Conservation (phyloP, 2,329 filamentous ascomycete genomes). For the Fonsecaea pugnacius region DNA sequence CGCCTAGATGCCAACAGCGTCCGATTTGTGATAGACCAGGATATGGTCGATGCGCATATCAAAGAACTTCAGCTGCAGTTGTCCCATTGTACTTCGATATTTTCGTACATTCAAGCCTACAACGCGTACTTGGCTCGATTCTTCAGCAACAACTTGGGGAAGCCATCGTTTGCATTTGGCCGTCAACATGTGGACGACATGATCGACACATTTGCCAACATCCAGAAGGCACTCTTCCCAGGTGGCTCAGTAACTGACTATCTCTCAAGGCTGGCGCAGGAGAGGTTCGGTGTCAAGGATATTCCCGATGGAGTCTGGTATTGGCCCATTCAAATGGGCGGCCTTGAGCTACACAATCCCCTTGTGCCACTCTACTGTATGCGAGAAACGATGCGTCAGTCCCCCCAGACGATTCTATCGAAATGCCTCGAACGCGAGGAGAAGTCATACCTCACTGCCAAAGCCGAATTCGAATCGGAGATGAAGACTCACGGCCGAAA, state of each 20-base stretch:
- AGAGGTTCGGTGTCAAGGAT: conserved; percentile 56
- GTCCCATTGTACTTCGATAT: conserved; percentile 58
- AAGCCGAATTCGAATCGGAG: conserved; percentile 10
- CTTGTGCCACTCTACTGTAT: conserved; percentile 56
- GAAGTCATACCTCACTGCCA: conserved; percentile 17
- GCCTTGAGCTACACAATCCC: conserved; percentile 56
- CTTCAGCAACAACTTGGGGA: conserved; percentile 63
- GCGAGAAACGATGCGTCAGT: conserved; percentile 48
- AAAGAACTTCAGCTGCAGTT: conserved; percentile 64
- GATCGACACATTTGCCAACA: conserved; percentile 56
- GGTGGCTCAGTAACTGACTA: conserved; percentile 58
- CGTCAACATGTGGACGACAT: conserved; percentile 61
- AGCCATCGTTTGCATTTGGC: conserved; percentile 60
- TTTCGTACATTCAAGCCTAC: conserved; percentile 65
- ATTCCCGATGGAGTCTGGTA: conserved; percentile 59
- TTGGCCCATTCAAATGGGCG: conserved; percentile 58
- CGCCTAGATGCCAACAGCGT: conserved; percentile 58
- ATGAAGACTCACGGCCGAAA: background rate
- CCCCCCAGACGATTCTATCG: conserved; percentile 43
- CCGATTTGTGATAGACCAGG: conserved; percentile 64
- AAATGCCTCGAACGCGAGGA: conserved; percentile 52
- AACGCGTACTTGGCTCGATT: conserved; percentile 63
- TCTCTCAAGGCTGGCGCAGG: conserved; percentile 57
- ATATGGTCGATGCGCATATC: conserved; percentile 63
- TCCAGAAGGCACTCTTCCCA: conserved; percentile 58